Base-by-base conservation (phyloP, 1,284 basidiomycete genomes). In the Apiotrichum porosum region DNA sequence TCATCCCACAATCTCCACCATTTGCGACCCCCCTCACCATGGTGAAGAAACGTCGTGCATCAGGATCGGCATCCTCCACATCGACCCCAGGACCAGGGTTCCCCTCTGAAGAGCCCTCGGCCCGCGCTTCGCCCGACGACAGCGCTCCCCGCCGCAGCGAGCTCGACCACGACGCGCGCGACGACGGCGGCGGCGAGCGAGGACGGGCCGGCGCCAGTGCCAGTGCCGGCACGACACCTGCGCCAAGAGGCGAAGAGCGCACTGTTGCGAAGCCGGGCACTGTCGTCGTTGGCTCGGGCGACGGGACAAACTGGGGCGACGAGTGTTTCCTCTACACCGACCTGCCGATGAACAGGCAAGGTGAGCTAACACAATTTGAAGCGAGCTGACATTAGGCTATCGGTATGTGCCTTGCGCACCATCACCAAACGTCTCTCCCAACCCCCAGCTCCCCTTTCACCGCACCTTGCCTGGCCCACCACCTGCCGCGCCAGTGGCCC, bases 381-480 rank as follows among this genome's bases (percentile, higher is more conserved):
- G 8, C 6, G 26, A 6, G 32, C 24, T 38, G 23, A 31, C n/a
- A n/a, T 12, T 49, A 64, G 67, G 64, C 14, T 78, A 68, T 54
- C 68, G 76, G 22, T 78, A 78, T 56, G 55, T 64, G 3, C 63
- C 75, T 1, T 78, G 77, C 54, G 64, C 67, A 3, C 72, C 69
- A 1, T 72, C 72, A 0, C 63, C 67, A 1, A 60, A 48, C n/a
- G 42, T 53, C 1, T 71, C 71, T 0, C 67, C 68, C 3, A 48
- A 53, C 3, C 57, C 64, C 2, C 28, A 56, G 1, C 57, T 52
- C 28, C 69, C 70, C 1, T 74, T 74, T 57, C 66, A 69, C 57
- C 61, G 73, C 42, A 60, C 69, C 10, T 60, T 72, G 15, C 65
- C 68, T 0, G 62, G 61, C 32, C 59, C 65, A 1, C 47, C 61